Conservation (phyloP, 345 rosid genomes). For the Nephelium lappaceum region DNA sequence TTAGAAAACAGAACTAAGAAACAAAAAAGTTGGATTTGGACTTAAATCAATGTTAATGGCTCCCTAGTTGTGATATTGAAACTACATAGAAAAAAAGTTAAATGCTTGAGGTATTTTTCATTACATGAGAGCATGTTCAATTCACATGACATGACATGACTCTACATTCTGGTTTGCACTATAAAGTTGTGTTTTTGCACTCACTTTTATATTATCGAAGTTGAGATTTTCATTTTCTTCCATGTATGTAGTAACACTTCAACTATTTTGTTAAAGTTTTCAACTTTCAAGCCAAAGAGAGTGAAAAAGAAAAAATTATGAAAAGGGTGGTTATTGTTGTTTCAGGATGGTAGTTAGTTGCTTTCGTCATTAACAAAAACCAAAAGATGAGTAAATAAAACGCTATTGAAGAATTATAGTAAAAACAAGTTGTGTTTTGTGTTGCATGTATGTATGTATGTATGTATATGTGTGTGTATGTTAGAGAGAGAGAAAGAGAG, state of each 20-base stretch:
- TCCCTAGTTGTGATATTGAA: background rate
- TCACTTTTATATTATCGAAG: background rate
- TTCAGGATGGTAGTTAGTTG: constrained; percentile 18
- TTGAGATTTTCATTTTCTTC: background rate
- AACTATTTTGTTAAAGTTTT: background rate
- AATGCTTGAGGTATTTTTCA: constrained; percentile 1
- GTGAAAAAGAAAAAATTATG: background rate
- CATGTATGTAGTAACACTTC: background rate
- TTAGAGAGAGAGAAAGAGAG: background rate
- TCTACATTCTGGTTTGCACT: background rate
- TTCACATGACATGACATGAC: constrained; percentile 18
- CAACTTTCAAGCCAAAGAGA: constrained; percentile 10
- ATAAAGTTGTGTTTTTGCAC: background rate
- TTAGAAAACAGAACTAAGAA: constrained; percentile 15
- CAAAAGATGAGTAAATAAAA: background rate
- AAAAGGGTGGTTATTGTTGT: background rate
- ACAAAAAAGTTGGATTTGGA: background rate
- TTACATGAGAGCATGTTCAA: background rate
- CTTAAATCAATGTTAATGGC: background rate
- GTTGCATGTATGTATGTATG: too few relatives aligned
- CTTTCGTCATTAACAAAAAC: background rate
- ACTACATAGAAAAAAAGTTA: background rate
- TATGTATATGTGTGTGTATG: background rate
- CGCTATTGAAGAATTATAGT: background rate
- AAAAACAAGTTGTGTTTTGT: background rate